Conservation (phyloP, 148 eudicot species). For the Gaultheria prostrata region DNA sequence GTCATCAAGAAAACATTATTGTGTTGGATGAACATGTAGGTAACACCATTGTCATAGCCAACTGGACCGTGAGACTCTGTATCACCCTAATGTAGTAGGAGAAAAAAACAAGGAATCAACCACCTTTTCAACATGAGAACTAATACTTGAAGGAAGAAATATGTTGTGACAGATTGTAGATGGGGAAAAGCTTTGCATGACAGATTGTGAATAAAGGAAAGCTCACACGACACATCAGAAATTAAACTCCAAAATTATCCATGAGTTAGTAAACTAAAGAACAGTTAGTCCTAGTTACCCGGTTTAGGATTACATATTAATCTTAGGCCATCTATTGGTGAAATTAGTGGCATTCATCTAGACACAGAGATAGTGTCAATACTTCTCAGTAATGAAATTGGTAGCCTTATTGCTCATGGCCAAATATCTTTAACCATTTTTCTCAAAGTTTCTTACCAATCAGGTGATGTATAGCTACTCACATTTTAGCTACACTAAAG, state of each 20-base stretch:
- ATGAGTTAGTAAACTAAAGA: background rate
- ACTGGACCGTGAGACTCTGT: constrained; percentile 56
- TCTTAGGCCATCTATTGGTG: background rate
- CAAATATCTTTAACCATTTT: background rate
- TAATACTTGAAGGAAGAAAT: background rate
- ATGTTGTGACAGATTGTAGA: background rate
- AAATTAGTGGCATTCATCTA: background rate
- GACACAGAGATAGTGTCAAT: background rate
- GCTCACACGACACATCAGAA: background rate
- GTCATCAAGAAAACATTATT: constrained; percentile 63
- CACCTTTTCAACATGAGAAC: background rate
- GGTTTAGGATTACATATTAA: background rate
- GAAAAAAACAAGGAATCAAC: background rate
- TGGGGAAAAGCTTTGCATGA: background rate
- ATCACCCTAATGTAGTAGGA: constrained; percentile 33
- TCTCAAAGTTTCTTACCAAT: background rate
- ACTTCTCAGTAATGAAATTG: background rate
- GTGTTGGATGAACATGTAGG: constrained; percentile 77
- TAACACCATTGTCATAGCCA: constrained; percentile 61
- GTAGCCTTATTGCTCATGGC: background rate
- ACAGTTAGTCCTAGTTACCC: background rate
- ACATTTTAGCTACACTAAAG: background rate
- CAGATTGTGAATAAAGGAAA: background rate
- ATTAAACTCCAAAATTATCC: background rate
- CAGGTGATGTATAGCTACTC: background rate